Evolutionary conservation across 108 stramenopile species (phyloP).

Genomic region (Schizochytrium sp.): DNA sequence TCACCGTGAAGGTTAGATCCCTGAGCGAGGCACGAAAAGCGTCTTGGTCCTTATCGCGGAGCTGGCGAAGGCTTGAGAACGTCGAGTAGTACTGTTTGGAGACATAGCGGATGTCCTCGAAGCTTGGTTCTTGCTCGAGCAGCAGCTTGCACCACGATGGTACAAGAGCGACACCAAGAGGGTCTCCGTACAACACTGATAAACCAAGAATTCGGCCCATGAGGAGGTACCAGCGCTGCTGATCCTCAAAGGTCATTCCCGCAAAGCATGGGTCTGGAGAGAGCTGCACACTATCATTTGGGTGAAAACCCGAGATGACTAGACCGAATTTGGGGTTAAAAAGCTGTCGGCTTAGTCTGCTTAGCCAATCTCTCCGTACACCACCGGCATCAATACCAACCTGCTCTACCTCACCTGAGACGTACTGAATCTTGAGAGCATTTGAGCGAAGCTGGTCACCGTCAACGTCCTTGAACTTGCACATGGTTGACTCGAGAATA

Average conservation of each 20-base stretch:
- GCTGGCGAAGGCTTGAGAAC: slow-evolving; percentile 15
- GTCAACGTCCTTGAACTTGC: neutral
- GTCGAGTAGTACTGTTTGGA: slow-evolving; percentile 35
- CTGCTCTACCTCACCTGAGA: slow-evolving; percentile 24
- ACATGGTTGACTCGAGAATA: slow-evolving; percentile 45
- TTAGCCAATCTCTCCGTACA: slow-evolving; percentile 46
- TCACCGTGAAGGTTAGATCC: slow-evolving; percentile 48
- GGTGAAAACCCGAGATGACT: slow-evolving; percentile 39
- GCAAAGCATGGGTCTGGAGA: neutral
- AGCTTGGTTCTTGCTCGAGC: slow-evolving; percentile 47
- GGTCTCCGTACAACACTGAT: slow-evolving; percentile 30
- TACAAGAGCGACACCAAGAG: slow-evolving; percentile 39
- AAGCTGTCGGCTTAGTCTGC: slow-evolving; percentile 33
- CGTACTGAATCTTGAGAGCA: slow-evolving; percentile 59
- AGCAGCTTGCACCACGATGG: slow-evolving; percentile 53
- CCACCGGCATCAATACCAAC: slow-evolving; percentile 55
- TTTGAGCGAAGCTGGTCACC: slow-evolving; percentile 26
- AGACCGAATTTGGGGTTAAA: slow-evolving; percentile 48
- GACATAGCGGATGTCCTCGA: slow-evolving; percentile 49
- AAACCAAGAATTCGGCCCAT: slow-evolving; percentile 17
- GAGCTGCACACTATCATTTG: slow-evolving; percentile 49
- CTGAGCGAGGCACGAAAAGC: slow-evolving; percentile 43
- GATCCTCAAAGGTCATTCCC: neutral
- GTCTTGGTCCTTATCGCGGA: neutral
- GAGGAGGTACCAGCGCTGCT: slow-evolving; percentile 41